A percentile compares a stretch with the other conserved stretches of the same genome.
phyloP scores from a whole-genome alignment of 1,284 basidiomycete genomes.

The Porodaedalea pini region DNA sequence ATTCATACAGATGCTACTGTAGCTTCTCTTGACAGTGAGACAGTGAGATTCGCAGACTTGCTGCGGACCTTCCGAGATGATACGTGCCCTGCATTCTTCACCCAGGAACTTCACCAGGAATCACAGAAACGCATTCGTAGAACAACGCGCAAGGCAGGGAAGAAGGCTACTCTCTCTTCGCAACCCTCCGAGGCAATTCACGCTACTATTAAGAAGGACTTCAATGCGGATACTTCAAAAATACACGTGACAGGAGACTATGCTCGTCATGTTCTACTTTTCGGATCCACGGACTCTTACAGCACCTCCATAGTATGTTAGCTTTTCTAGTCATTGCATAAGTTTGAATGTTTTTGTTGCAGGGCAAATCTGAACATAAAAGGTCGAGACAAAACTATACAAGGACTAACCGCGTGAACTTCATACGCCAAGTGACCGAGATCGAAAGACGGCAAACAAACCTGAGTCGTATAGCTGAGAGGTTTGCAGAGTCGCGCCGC shows the following conservation, averaged over 20 bases:
- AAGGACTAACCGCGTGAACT: constrained; percentile 21
- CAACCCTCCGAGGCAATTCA: not conserved
- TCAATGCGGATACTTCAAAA: constrained; percentile 28
- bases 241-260: constrained; percentile 25
- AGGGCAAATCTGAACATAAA: constrained; percentile 23
- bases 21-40: constrained; percentile 20
- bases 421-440: constrained; percentile 21
- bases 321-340: not conserved
- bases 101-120: constrained; percentile 24
- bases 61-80: constrained; percentile 23
- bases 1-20: constrained; percentile 30
- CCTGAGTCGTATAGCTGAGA: not conserved
- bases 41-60: constrained; percentile 20
- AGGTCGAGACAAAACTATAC: constrained; percentile 22
- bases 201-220: constrained; percentile 2
- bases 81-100: constrained; percentile 23
- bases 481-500: not conserved
- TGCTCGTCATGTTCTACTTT: constrained; percentile 15
- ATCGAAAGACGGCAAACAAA: constrained; percentile 15
- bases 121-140: constrained; percentile 11
- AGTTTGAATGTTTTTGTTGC: not conserved
- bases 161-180: not conserved
- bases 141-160: not conserved
- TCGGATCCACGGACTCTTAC: constrained; percentile 28
- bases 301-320: constrained; percentile 29